Percentiles rank a stretch among this genome's conserved stretches.
phyloP scores from a whole-genome alignment of 805 yeast species.

The Ogataea henricii region DNA sequence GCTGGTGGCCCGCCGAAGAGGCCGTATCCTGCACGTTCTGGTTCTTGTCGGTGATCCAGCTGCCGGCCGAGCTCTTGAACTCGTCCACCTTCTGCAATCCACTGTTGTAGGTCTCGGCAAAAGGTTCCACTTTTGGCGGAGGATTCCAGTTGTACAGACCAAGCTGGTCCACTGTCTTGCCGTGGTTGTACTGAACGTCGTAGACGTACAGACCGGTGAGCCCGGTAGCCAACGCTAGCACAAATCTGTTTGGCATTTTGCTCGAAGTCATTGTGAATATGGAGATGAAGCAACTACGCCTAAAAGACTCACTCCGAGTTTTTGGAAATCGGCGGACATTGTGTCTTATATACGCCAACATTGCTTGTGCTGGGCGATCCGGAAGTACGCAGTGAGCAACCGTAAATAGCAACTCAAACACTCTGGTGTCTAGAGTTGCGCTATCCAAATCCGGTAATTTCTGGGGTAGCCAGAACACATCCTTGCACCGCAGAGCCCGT shows the following conservation, averaged over 20 bases:
- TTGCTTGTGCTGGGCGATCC: neutral
- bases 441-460: constrained; percentile 1
- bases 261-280: constrained; percentile 14
- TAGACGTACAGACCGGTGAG: constrained; percentile 31
- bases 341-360: neutral
- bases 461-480: neutral
- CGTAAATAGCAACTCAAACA: neutral
- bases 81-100: constrained; percentile 26
- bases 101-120: constrained; percentile 15
- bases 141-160: constrained; percentile 34
- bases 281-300: too few relatives aligned
- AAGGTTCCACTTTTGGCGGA: constrained; percentile 21
- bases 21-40: constrained; percentile 18
- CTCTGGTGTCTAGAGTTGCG: neutral
- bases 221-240: constrained; percentile 28
- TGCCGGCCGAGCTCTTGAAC: constrained; percentile 20
- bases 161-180: constrained; percentile 25
- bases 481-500: neutral
- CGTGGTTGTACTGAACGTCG: constrained; percentile 31
- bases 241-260: constrained; percentile 22
- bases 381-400: neutral
- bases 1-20: constrained; percentile 10
- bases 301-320: neutral
- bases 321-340: neutral
- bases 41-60: constrained; percentile 25